These are phyloP conservation scores for Boletus rubroflammeus DNA, from an alignment of 768 basidiomycete species.

Conservation along the genomic window DNA sequence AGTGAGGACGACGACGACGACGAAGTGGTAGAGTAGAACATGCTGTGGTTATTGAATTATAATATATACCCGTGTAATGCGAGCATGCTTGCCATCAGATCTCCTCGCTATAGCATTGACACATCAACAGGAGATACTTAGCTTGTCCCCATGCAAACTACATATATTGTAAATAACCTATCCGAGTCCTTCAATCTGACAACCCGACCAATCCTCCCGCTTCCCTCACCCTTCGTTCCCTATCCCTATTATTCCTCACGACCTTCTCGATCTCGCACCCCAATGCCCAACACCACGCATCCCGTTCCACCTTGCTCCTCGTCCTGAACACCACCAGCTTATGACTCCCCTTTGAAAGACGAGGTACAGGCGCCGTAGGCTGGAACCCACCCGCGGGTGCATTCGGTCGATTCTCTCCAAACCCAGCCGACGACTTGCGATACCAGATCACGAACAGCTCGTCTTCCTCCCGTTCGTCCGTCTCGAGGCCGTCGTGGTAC, in stretches of 20 bases:
- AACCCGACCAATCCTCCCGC: conserved; percentile 52
- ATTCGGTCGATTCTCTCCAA: conserved; percentile 12
- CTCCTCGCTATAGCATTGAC: not conserved
- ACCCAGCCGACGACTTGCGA: conserved; percentile 35
- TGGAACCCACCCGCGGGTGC: conserved; percentile 17
- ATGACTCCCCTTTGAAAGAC: conserved; percentile 49
- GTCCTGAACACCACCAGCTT: conserved; percentile 67
- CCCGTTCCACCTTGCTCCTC: conserved; percentile 82
- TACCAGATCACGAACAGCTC: conserved; percentile 82
- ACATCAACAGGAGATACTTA: not conserved
- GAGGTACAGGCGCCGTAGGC: conserved; percentile 37
- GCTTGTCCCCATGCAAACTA: not conserved
- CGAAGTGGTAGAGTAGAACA: conserved; percentile 52
- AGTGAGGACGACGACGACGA: conserved; percentile 34
- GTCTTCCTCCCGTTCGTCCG: conserved; percentile 84
- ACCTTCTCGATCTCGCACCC: conserved; percentile 87
- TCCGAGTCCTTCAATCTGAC: conserved; percentile 3
- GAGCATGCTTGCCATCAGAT: not conserved
- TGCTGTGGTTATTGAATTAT: not conserved
- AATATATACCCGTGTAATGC: conserved; percentile 12
- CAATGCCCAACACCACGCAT: conserved; percentile 93
- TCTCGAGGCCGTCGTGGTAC: conserved; percentile 88
- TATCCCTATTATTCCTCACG: conserved; percentile 53
- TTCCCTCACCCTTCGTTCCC: conserved; percentile 66
- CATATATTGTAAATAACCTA: not conserved